These are phyloP conservation scores for Penicillium waksmanii DNA, from an alignment of 495 filamentous ascomycete genomes.

Conservation along the genomic window DNA sequence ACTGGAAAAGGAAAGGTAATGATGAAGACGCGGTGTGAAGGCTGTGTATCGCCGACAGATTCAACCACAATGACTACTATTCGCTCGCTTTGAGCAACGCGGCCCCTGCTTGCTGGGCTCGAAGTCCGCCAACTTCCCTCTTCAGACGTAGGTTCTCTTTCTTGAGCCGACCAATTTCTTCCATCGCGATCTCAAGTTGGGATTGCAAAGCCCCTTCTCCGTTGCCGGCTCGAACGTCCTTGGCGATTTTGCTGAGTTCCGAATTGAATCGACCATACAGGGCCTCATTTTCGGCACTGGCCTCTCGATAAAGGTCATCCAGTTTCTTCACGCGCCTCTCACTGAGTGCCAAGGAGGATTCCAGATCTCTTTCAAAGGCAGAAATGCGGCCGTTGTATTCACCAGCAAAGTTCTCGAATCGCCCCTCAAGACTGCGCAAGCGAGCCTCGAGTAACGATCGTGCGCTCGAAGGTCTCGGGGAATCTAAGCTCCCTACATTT, in stretches of 20 bases:
- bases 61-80: constrained; percentile 14
- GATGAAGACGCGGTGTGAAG: background rate
- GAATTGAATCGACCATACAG: constrained; percentile 92
- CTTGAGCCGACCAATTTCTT: constrained; percentile 71
- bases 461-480: constrained; percentile 15
- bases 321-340: constrained; percentile 81
- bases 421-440: constrained; percentile 65
- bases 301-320: constrained; percentile 87
- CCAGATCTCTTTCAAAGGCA: constrained; percentile 66
- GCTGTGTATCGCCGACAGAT: constrained; percentile 1
- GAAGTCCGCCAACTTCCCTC: constrained; percentile 59
- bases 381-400: constrained; percentile 64
- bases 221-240: constrained; percentile 70
- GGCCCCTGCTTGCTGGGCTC: constrained; percentile 47
- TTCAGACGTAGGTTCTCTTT: constrained; percentile 76
- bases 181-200: constrained; percentile 66
- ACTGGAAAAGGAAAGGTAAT: constrained; percentile 6
- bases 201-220: constrained; percentile 72
- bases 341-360: constrained; percentile 66
- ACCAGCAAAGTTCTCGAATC: constrained; percentile 61
- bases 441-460: constrained; percentile 55
- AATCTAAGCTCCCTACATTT: constrained; percentile 8
- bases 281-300: constrained; percentile 90
- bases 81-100: constrained; percentile 45
- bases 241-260: constrained; percentile 82